Base-by-base conservation (phyloP, 2,329 filamentous ascomycete species). In the Ceratocystis destructans region DNA sequence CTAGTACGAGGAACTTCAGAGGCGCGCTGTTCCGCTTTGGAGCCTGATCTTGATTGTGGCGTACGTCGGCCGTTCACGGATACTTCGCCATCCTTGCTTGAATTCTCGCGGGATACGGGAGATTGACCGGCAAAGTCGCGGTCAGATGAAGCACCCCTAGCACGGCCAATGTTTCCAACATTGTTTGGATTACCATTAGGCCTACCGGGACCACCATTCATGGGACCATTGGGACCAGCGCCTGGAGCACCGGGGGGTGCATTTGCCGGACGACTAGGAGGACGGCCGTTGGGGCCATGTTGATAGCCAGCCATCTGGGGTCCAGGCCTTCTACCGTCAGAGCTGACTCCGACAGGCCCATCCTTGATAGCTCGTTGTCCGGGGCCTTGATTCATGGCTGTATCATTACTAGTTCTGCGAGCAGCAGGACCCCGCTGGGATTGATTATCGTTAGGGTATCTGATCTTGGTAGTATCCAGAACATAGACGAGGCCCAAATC, bases 381-480 rank as follows among this genome's bases (percentile, higher is more conserved):
- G 12, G 72, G 66, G 50, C 71, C 74, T 41, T 70, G 70, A 1
- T 69, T 69, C 57, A 70, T 73, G 41, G 70, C 70, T 1, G 69
- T 67, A 59, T 77, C 76, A 31, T 76, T 74, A n/a, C 72, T 72
- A 66, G 79, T 80, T 4, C 79, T 79, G 53, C 79, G 75, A 37
- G 72, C 71, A 64, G 79, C 77, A 8, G 74, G 72, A 22, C 73
- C 69, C 67, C 76, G 77, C 68, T 78, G 78, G 45, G 70, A 57
- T 10, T 70, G 68, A 25, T 75, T 74, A 69, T 96, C 92, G 71
- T 89, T 93, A 1, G 94, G 94, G 75, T 99, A 99, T 70, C 94
- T 85, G 71, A 99, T 99, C 76, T 99, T 99, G 61, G 85, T 87
- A 7, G 94, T 99, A 75, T 99, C 94, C 69, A 99, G 80, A 70